Conservation (phyloP, 2,329 filamentous ascomycete genomes). For the Epichloe uncinata region DNA sequence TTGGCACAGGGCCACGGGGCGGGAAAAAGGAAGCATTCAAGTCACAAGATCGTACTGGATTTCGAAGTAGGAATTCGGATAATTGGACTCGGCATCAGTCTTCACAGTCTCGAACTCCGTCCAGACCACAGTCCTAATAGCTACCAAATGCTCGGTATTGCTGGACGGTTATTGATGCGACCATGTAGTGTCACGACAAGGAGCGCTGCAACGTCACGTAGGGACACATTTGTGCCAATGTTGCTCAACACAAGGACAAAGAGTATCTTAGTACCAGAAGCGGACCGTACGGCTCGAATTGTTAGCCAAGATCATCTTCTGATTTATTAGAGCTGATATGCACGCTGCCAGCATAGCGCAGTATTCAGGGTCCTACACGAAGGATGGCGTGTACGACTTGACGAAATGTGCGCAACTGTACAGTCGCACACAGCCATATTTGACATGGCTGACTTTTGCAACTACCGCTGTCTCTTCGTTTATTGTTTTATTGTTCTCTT, state of each 20-base stretch:
- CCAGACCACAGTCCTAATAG: not conserved
- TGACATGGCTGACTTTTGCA: slow-evolving; percentile 6
- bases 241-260: not conserved
- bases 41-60: slow-evolving; percentile 23
- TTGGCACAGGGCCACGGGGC: slow-evolving; percentile 17
- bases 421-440: slow-evolving; percentile 7
- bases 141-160: not conserved
- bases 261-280: not conserved
- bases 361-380: no score
- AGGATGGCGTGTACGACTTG: slow-evolving; percentile 12
- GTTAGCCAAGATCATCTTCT: not conserved
- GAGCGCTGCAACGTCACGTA: not conserved
- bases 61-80: slow-evolving; percentile 26
- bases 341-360: not conserved
- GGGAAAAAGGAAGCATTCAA: slow-evolving; percentile 21
- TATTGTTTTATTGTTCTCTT: slow-evolving; percentile 1
- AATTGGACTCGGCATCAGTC: slow-evolving; percentile 25
- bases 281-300: not conserved
- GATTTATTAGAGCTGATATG: not conserved
- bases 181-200: not conserved
- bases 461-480: slow-evolving; percentile 3
- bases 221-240: not conserved
- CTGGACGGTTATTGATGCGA: not conserved
- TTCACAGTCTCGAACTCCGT: slow-evolving; percentile 5
- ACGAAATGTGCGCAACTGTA: slow-evolving; percentile 4